These are phyloP conservation scores for Plectosphaerella sp. DNA, from an alignment of 2,329 filamentous ascomycete genomes.

Conservation along the genomic window DNA sequence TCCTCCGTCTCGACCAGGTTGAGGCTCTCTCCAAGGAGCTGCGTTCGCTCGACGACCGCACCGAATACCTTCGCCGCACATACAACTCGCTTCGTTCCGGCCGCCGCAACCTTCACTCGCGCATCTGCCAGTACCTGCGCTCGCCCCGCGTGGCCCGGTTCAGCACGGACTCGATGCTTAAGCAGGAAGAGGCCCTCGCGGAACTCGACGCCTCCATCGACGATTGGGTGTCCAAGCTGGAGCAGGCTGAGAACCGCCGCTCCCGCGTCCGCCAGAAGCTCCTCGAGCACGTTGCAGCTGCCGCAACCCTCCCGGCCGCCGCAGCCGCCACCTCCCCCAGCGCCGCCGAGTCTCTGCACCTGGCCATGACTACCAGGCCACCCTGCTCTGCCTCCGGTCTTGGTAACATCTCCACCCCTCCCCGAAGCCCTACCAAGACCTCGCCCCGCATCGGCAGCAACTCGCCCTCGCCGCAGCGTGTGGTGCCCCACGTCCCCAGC, in stretches of 20 bases:
- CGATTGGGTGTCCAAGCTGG: slow-evolving; percentile 76
- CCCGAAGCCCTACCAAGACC: slow-evolving; percentile 53
- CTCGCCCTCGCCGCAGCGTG: slow-evolving; percentile 45
- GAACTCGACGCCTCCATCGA: slow-evolving; percentile 76
- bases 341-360: slow-evolving; percentile 35
- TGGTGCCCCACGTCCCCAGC: slow-evolving; percentile 49
- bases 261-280: slow-evolving; percentile 74
- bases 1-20: slow-evolving; percentile 59
- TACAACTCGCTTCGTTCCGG: slow-evolving; percentile 72
- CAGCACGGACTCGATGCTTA: slow-evolving; percentile 69
- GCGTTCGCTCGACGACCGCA: slow-evolving; percentile 69
- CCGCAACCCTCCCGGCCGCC: slow-evolving; percentile 45
- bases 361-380: slow-evolving; percentile 33
- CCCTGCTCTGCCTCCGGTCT: slow-evolving; percentile 20
- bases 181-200: slow-evolving; percentile 73
- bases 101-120: slow-evolving; percentile 69
- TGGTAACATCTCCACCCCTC: slow-evolving; percentile 49
- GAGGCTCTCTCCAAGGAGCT: slow-evolving; percentile 51
- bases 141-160: slow-evolving; percentile 67
- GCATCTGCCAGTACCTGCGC: slow-evolving; percentile 73
- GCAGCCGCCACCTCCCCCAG: slow-evolving; percentile 21
- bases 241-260: slow-evolving; percentile 73
- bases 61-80: slow-evolving; percentile 72
- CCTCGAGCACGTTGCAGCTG: slow-evolving; percentile 75
- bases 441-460: slow-evolving; percentile 27